A percentile compares a stretch with the other conserved stretches of the same genome.
phyloP scores from a whole-genome alignment of 179 eudicot species.

The Beta corolliflora region DNA sequence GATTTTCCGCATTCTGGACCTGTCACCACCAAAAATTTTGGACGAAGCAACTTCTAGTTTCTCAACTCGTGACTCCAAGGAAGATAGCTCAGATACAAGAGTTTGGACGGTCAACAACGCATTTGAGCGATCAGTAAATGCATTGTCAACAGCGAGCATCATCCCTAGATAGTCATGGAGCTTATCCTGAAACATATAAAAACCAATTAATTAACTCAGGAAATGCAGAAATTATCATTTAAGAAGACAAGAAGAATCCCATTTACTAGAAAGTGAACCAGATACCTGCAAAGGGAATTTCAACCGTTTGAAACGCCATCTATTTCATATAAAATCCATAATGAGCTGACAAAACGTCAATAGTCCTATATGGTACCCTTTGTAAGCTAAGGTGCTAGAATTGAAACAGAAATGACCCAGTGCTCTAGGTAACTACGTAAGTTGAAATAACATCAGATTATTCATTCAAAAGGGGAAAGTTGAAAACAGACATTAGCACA shows the following conservation, averaged over 20 bases:
- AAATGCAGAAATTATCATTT: not conserved
- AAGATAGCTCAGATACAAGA: slow-evolving; percentile 71
- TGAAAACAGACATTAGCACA: not conserved
- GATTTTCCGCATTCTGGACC: slow-evolving; percentile 63
- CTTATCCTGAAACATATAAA: slow-evolving; percentile 61
- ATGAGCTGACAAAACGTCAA: not conserved
- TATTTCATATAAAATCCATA: not conserved
- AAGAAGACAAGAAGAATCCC: not conserved
- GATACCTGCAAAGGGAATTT: not conserved
- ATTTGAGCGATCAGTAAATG: slow-evolving; percentile 89
- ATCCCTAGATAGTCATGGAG: slow-evolving; percentile 89
- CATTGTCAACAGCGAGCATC: slow-evolving; percentile 79
- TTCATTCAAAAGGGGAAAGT: not conserved
- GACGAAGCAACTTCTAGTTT: slow-evolving; percentile 77
- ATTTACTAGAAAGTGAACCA: not conserved
- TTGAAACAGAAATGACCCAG: too few species aligned
- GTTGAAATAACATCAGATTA: not conserved
- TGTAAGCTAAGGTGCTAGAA: too few species aligned
- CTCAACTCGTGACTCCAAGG: slow-evolving; percentile 64
- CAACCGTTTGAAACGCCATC: not conserved
- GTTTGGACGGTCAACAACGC: slow-evolving; percentile 94
- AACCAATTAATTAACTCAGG: not conserved
- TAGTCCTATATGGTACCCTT: not conserved
- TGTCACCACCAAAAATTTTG: slow-evolving; percentile 87
- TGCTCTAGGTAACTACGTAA: not conserved